Base-by-base conservation (phyloP, 2,329 filamentous ascomycete species). In the Coniochaeta sp. region DNA sequence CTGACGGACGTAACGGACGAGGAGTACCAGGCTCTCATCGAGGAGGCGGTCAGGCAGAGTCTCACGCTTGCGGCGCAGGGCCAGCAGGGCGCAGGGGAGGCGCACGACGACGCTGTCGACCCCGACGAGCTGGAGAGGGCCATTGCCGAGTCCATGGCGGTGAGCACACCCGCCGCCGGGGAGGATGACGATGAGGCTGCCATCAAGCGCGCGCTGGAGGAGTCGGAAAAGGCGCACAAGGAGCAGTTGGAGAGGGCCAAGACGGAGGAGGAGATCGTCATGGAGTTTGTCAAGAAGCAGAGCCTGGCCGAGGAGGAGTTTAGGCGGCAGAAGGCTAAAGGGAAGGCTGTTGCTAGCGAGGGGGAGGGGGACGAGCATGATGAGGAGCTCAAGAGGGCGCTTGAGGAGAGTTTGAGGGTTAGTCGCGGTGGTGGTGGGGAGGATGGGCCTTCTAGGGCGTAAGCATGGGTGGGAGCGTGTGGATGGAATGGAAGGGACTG, bases 231-330 rank as follows among this genome's bases (percentile, higher is more conserved):
- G 7, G 71, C 68, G 12, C 74, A 78, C 22, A 65, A 67, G 50
- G 65, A 73, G 30, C 66, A 77, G 50, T 59, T 74, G 57, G 66
- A 69, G 40, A 67, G 71, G 4, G 67, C 72, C 31, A 64, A 66
- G 61, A 79, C 75, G 0, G 87, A 91, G 61, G 86, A 91, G 63
- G 81, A 89, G 52, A 82, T 87, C 53, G 80, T 91, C 8, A 66
- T 91, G 63, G 86, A 90, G 60, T 90, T 89, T 65, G 77, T 90
- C 35, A 87, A 86, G 74, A 86, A 83, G 71, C 86, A 91, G 70
- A 90, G 86, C 64, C 63, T 89, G 40, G 75, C 79, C 0, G 88
- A 92, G 67, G 83, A 84, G 57, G 75, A 83, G 63, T 74, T 65
- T 48, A 67, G 71, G 10, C 58, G 64, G 49, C 53, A 61, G 9